These are phyloP conservation scores for Crocinoboletus sp. DNA, from an alignment of 1,284 basidiomycete genomes.

Conservation along the genomic window DNA sequence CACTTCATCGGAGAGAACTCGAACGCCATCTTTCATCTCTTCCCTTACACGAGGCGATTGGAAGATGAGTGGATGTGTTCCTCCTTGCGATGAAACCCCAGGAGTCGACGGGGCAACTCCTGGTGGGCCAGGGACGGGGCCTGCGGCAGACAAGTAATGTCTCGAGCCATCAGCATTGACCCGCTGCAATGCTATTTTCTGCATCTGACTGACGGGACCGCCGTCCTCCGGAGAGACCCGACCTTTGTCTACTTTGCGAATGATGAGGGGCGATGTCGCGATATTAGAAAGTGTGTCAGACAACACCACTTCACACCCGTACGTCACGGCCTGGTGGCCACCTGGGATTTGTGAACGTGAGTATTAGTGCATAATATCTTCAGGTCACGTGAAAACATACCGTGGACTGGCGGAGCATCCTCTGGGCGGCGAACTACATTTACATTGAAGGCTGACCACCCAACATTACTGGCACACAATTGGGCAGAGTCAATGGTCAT, in stretches of 20 bases:
- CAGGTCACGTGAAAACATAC: conserved; percentile 54
- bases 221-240: conserved; percentile 78
- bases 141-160: conserved; percentile 80
- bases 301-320: conserved; percentile 85
- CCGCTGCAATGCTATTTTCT: conserved; percentile 89
- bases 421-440: conserved; percentile 69
- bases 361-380: conserved; percentile 34
- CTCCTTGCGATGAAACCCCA: conserved; percentile 67
- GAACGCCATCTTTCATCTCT: conserved; percentile 68
- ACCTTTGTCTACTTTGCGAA: conserved; percentile 93
- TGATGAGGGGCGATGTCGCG: conserved; percentile 80
- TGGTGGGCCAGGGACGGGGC: conserved; percentile 71
- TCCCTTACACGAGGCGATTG: conserved; percentile 69
- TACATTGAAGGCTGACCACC: conserved; percentile 94
- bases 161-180: conserved; percentile 75
- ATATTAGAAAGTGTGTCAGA: conserved; percentile 83
- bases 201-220: conserved; percentile 93
- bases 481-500: conserved; percentile 87
- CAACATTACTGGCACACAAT: conserved; percentile 80
- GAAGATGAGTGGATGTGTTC: conserved; percentile 75
- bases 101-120: conserved; percentile 61
- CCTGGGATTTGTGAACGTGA: conserved; percentile 44
- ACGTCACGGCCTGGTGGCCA: conserved; percentile 80
- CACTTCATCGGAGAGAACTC: conserved; percentile 75
- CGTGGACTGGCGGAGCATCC: conserved; percentile 49